Conservation (phyloP, 169 alveolate species). For the Toxoplasma gondii region DNA sequence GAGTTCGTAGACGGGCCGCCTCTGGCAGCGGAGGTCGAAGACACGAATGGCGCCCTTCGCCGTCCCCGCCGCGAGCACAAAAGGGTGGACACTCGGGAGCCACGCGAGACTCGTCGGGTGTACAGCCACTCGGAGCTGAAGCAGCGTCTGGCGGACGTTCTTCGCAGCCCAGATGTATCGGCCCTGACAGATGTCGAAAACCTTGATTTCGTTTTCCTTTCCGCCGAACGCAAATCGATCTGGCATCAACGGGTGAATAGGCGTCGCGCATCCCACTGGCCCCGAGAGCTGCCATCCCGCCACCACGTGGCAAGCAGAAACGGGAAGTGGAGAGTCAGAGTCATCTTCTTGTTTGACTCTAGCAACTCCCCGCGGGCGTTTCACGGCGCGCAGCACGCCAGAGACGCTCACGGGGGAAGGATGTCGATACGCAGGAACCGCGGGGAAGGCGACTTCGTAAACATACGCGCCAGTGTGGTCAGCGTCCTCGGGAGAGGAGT, state of each 20-base stretch:
- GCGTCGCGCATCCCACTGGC: constrained; percentile 9
- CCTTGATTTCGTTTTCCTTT: constrained; percentile 55
- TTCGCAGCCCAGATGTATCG: constrained; percentile 54
- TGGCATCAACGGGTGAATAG: constrained; percentile 53
- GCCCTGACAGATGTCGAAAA: constrained; percentile 50
- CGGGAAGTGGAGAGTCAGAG: neutral
- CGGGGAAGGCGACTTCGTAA: neutral
- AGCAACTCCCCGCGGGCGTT: neutral
- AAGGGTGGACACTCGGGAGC: constrained; percentile 63
- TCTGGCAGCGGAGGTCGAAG: constrained; percentile 67
- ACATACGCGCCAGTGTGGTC: neutral
- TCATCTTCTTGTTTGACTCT: neutral
- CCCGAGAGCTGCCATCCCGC: constrained; percentile 25
- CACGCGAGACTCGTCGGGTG: constrained; percentile 44
- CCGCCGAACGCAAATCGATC: constrained; percentile 65
- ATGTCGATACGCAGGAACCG: neutral
- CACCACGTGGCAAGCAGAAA: neutral
- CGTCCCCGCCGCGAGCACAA: constrained; percentile 64
- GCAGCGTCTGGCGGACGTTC: constrained; percentile 60
- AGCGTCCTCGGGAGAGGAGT: neutral
- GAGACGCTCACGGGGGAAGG: neutral
- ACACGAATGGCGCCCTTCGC: constrained; percentile 60
- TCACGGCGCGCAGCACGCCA: neutral
- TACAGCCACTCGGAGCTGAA: constrained; percentile 55
- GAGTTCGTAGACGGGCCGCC: constrained; percentile 62